Base-by-base conservation (phyloP, 345 rosid genomes). In the Adansonia digitata region DNA sequence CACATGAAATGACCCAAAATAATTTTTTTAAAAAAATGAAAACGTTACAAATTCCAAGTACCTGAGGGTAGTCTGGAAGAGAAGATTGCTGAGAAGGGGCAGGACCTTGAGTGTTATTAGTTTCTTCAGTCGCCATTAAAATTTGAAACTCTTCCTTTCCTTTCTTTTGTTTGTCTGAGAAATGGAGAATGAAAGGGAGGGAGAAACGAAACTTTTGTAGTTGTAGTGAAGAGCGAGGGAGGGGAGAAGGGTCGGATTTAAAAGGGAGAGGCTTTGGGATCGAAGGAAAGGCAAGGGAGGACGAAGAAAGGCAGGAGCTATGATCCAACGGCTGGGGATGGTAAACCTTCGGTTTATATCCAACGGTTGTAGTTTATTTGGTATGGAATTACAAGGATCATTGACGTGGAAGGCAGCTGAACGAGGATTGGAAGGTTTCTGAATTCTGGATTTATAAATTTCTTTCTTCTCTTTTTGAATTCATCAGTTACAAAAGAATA, bases 51-150 rank as follows among this genome's bases (percentile, higher is more conserved):
- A 35, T 8, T 5, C 64, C 53, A 29, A 52, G 43, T 77, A 82
- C 85, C 83, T 77, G 76, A 73, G 81, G 76, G 42, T 84, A 84
- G 15, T 80, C 83, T 6, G 79, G 83, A 46, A 82, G 77, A 72
- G 63, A 18, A 69, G 77, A 71, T 10, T 55, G 65, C 3, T 40
- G 65, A 9, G 34, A 29, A 52, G 59, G 61, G 5, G 72, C 71
- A 31, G 71, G 72, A 26, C 56, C 45, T 42, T 75, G 64, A 24
- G 71, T 61, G 11, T 76, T 53, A 39, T 55, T 72, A 4, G 31
- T 22, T 0, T 20, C 60, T 48, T 65, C 77, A 2, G 73, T 66
- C 81, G 82, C 82, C 85, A 82, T 82, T 51, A 70, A 64, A 78
- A 45, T 10, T n/a, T 7, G 11, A 45, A 74, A 0, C 56, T 67